A percentile compares a stretch with the other conserved stretches of the same genome.
phyloP scores from a whole-genome alignment of 495 filamentous ascomycete genomes.

The Aspergillus olivimuriae region DNA sequence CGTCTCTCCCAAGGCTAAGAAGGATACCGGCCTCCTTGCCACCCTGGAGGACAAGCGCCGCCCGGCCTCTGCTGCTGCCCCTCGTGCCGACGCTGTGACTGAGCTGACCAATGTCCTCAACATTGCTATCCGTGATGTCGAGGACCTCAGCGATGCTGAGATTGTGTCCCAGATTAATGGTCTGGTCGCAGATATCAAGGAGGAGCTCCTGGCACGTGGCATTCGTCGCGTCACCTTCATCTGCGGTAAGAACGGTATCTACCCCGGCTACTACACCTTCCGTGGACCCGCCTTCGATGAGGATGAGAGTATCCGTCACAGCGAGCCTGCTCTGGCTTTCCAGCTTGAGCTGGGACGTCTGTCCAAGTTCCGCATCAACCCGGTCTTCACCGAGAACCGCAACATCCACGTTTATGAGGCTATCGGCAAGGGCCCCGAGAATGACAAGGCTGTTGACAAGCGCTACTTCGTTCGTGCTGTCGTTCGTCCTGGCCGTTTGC shows the following conservation, averaged over 20 bases:
- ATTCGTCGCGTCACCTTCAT: constrained; percentile 93
- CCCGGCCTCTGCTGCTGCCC: constrained; percentile 24
- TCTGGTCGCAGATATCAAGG: constrained; percentile 74
- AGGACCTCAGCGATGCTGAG: constrained; percentile 78
- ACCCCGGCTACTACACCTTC: constrained; percentile 98
- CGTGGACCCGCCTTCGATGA: constrained; percentile 83
- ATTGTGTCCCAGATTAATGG: constrained; percentile 66
- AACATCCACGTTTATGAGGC: constrained; percentile 99
- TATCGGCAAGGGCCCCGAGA: constrained; percentile 85
- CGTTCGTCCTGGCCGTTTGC: constrained; percentile 83
- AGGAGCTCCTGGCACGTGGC: constrained; percentile 71
- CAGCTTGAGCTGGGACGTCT: constrained; percentile 92
- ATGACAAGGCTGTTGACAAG: constrained; percentile 67
- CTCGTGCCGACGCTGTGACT: constrained; percentile 49
- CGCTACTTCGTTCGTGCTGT: constrained; percentile 96
- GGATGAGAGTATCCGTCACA: constrained; percentile 93
- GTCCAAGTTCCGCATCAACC: constrained; percentile 94
- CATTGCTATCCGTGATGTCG: constrained; percentile 83
- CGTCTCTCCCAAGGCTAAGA: constrained; percentile 37
- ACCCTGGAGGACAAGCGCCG: constrained; percentile 69
- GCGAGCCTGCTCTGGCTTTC: constrained; percentile 93
- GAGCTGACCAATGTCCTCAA: constrained; percentile 89
- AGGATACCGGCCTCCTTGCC: constrained; percentile 53
- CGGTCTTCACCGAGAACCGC: constrained; percentile 96
- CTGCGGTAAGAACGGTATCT: constrained; percentile 89